Percentiles rank a stretch among this genome's conserved stretches.
Conservation (phyloP, 1,139 yeast genomes). For the Pichia terricola region DNA sequence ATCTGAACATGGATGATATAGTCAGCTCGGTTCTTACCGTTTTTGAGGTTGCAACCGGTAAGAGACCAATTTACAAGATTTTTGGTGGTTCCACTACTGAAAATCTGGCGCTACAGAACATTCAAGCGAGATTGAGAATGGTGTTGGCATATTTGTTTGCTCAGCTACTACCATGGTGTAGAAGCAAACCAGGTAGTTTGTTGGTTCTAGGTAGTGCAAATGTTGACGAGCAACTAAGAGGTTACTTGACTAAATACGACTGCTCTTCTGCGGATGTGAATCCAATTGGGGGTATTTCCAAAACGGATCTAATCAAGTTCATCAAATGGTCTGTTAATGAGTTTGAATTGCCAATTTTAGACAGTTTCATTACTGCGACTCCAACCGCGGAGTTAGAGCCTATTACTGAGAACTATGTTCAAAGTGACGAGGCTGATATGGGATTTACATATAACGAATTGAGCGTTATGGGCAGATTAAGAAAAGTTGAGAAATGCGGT, state of each 20-base stretch:
- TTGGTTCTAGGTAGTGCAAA: conserved; percentile 92
- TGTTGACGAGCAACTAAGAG: conserved; percentile 95
- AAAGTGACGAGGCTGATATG: conserved; percentile 95
- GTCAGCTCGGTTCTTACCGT: conserved; percentile 66
- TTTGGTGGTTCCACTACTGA: conserved; percentile 92
- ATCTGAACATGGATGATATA: conserved; percentile 80
- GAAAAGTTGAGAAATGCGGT: conserved; percentile 92
- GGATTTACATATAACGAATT: conserved; percentile 96
- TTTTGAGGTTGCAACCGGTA: conserved; percentile 86
- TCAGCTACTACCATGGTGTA: conserved; percentile 89
- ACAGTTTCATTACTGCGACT: conserved; percentile 74
- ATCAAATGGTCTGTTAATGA: conserved; percentile 66
- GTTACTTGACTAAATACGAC: conserved; percentile 92
- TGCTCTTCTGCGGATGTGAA: conserved; percentile 95
- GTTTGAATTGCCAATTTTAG: conserved; percentile 68
- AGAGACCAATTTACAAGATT: conserved; percentile 75
- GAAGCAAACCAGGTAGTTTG: conserved; percentile 66
- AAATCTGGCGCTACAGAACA: conserved; percentile 87
- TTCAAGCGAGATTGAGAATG: conserved; percentile 94
- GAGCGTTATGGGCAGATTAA: conserved; percentile 79
- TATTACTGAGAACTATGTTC: conserved; percentile 81
- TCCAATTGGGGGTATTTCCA: conserved; percentile 96
- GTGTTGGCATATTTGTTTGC: conserved; percentile 89
- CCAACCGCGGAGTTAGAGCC: conserved; percentile 99
- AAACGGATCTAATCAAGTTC: conserved; percentile 79